Evolutionary conservation across 768 basidiomycete species (phyloP).

Genomic region (Zangia roseola): DNA sequence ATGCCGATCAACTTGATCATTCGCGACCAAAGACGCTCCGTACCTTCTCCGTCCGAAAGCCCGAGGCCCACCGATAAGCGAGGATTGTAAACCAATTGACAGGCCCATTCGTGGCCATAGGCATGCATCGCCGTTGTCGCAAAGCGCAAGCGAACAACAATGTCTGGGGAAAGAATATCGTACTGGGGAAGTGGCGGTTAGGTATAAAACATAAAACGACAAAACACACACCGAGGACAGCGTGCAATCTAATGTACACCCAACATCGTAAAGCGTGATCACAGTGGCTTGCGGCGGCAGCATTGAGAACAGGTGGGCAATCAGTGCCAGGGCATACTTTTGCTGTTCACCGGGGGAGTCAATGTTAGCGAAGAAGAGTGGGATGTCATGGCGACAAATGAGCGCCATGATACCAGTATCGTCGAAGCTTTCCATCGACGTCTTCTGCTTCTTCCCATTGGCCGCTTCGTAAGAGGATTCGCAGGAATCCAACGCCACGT

Average conservation of each 20-base stretch:
- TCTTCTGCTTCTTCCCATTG: constrained; percentile 32
- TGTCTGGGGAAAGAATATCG: too few relatives aligned
- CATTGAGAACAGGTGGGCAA: constrained; percentile 28
- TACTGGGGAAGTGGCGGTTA: too few relatives aligned
- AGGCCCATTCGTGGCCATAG: constrained; percentile 38
- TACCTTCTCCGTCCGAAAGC: too few relatives aligned
- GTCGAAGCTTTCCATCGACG: constrained; percentile 25
- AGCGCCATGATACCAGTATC: constrained; percentile 38
- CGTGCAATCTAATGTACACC: constrained; percentile 32
- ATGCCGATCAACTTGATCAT: constrained; percentile 9
- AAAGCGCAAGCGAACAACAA: too few relatives aligned
- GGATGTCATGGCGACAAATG: constrained; percentile 42
- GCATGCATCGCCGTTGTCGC: constrained; percentile 44
- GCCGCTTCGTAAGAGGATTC: constrained; percentile 33
- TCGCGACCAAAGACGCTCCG: too few relatives aligned
- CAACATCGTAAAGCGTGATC: constrained; percentile 33
- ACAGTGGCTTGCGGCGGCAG: constrained; percentile 35
- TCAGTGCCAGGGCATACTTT: constrained; percentile 35
- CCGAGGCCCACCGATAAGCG: not conserved
- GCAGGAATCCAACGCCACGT: constrained; percentile 37
- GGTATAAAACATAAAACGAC: too few relatives aligned
- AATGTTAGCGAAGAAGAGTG: constrained; percentile 33
- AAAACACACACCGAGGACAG: constrained; percentile 27
- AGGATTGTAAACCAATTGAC: not conserved
- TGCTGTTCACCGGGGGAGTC: too few relatives aligned